These are phyloP conservation scores for Pyrenochaeta sp. DNA, from an alignment of 2,329 filamentous ascomycete species.

Conservation along the genomic window DNA sequence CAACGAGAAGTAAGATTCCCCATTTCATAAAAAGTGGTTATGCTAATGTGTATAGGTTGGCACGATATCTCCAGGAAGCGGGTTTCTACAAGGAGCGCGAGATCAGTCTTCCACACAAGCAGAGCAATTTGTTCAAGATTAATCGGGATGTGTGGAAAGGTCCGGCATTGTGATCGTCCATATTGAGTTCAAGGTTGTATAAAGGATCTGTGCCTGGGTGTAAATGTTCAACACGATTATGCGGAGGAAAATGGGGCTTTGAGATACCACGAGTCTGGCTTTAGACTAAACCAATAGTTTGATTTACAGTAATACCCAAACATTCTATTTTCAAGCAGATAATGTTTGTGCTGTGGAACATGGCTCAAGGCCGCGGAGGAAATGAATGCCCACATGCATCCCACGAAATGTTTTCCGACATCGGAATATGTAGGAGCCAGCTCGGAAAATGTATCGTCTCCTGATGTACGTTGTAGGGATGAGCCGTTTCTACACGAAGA, in stretches of 20 bases:
- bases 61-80: constrained; percentile 71
- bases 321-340: too few species aligned
- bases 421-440: too few species aligned
- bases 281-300: too few species aligned
- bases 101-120: constrained; percentile 89
- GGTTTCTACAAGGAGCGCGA: constrained; percentile 90
- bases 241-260: too few species aligned
- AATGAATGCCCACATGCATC: too few species aligned
- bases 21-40: neutral
- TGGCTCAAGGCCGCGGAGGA: too few species aligned
- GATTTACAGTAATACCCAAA: too few species aligned
- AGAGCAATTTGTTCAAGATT: constrained; percentile 84
- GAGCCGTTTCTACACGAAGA: too few species aligned
- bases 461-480: too few species aligned
- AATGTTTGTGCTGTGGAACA: too few species aligned
- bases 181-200: constrained; percentile 7
- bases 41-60: constrained; percentile 61
- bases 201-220: constrained; percentile 7
- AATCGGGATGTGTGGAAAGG: constrained; percentile 75
- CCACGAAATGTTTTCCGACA: too few species aligned
- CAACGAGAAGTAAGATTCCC: constrained; percentile 75
- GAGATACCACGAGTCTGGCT: constrained; percentile 23
- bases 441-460: too few species aligned
- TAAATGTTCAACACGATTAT: constrained; percentile 9
- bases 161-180: constrained; percentile 31